Evolutionary conservation across 495 filamentous ascomycete genomes (phyloP).

Genomic region (Melanomma pulvis-pyrius): DNA sequence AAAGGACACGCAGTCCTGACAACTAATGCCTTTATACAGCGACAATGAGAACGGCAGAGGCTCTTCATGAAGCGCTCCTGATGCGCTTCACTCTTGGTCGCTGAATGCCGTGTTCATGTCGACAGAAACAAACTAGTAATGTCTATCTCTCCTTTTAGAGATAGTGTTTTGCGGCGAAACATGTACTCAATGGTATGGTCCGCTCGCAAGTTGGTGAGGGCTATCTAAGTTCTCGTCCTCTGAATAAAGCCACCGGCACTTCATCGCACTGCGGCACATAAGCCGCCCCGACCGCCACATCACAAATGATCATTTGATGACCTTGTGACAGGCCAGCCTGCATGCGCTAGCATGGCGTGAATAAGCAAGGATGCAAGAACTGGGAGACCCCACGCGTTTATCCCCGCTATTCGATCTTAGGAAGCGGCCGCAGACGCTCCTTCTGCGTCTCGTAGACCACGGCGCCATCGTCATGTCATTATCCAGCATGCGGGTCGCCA

Average conservation of each 20-base stretch:
- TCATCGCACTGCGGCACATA: neutral
- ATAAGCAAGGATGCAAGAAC: conserved; percentile 10
- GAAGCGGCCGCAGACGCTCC: neutral
- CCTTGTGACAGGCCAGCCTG: neutral
- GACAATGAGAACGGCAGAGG: neutral
- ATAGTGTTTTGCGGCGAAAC: neutral
- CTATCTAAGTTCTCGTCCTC: neutral
- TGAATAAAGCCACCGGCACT: neutral
- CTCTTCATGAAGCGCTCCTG: neutral
- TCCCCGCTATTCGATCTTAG: conserved; percentile 1
- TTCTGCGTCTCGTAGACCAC: too few species aligned
- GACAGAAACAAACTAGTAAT: too few species aligned
- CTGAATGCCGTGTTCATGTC: too few species aligned
- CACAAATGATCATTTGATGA: too few species aligned
- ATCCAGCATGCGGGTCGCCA: neutral
- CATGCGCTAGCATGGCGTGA: neutral
- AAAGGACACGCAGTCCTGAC: neutral
- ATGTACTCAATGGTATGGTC: too few species aligned
- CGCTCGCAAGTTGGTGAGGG: too few species aligned
- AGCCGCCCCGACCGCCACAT: neutral
- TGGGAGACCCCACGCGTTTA: conserved; percentile 3
- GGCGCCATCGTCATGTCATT: neutral
- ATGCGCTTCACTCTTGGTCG: neutral
- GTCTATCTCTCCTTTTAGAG: neutral
- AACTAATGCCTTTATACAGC: neutral